Base-by-base conservation (phyloP, 2,329 filamentous ascomycete species). In the Fusarium pininemorale region DNA sequence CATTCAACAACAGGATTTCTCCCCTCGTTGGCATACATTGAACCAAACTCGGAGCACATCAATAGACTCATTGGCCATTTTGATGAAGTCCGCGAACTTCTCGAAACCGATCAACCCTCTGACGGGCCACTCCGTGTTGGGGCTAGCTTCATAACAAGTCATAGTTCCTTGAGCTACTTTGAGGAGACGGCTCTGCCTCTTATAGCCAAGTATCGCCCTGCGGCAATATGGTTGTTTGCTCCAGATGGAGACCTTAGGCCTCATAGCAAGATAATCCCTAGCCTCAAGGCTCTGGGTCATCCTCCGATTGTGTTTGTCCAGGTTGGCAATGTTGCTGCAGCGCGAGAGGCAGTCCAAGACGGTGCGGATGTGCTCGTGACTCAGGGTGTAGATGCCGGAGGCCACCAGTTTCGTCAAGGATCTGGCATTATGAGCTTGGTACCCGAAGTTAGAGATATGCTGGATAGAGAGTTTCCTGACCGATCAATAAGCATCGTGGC, bases 191-290 rank as follows among this genome's bases (percentile, higher is more conserved):
- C 84, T 4, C 78, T 90, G 5, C 86, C 87, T 3, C 72, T 92
- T 18, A 82, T 93, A 24, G 77, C 78, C 30, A 81, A 84, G 68
- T 87, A 90, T 79, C 81, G 81, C 0, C 90, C 91, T 4, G 87
- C 86, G 6, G 91, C 90, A 1, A 84, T 91, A 14, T 93, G 91
- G 91, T 85, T 93, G 53, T 93, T 93, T 76, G 91, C 91, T 6
- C 90, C 90, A 5, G 81, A 83, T 38, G 82, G 83, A 10, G 79
- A 84, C 22, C 78, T 83, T 26, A 81, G 83, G 22, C 82, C 83
- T 16, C 81, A 84, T 60, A 73, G 65, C 12, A 75, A 63, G 57
- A 82, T 87, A 48, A 81, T 87, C 41, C 68, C 76, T 54, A 79
- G 79, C 6, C 69, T 85, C 37, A 82, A 81, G 65, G 54, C 24